Conservation (phyloP, 352 stramenopile genomes). For the Phytophthora sp. region DNA sequence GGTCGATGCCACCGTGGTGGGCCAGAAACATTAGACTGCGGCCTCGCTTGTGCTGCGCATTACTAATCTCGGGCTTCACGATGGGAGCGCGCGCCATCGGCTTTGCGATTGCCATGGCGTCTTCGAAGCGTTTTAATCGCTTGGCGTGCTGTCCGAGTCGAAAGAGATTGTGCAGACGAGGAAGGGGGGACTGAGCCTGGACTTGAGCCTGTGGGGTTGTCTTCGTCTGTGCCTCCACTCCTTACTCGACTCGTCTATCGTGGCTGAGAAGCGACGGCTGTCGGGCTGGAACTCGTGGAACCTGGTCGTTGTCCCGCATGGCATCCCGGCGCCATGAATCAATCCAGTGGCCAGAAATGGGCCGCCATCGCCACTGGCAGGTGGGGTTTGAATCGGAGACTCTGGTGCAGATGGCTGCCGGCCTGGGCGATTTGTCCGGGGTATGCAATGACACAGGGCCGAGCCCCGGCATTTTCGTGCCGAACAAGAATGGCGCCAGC, state of each 20-base stretch:
- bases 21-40: slow-evolving; percentile 40
- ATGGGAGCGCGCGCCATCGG: slow-evolving; percentile 7
- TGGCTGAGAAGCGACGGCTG: slow-evolving; percentile 18
- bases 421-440: slow-evolving; percentile 10
- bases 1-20: slow-evolving; percentile 41
- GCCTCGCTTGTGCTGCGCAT: slow-evolving; percentile 28
- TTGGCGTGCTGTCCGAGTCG: slow-evolving; percentile 4
- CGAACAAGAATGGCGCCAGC: slow-evolving; percentile 27
- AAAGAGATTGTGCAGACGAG: slow-evolving; percentile 33
- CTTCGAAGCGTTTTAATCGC: slow-evolving; percentile 18
- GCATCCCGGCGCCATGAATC: slow-evolving; percentile 1
- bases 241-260: slow-evolving; percentile 39
- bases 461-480: slow-evolving; percentile 15
- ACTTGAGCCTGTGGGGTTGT: slow-evolving; percentile 12
- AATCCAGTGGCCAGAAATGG: slow-evolving; percentile 29
- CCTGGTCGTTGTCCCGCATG: slow-evolving; percentile 12
- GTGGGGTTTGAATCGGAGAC: slow-evolving; percentile 14
- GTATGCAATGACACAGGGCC: slow-evolving; percentile 14
- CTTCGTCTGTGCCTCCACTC: slow-evolving; percentile 30
- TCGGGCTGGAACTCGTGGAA: slow-evolving; percentile 3
- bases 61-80: slow-evolving; percentile 4
- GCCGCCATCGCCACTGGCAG: slow-evolving; percentile 18
- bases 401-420: neutral
- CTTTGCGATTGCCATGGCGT: slow-evolving; percentile 31
- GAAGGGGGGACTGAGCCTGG: slow-evolving; percentile 15